Evolutionary conservation across 2,329 filamentous ascomycete species (phyloP), one percentile per base, ranked within the genome.

Genomic region (Mollisiaceae sp.): DNA sequence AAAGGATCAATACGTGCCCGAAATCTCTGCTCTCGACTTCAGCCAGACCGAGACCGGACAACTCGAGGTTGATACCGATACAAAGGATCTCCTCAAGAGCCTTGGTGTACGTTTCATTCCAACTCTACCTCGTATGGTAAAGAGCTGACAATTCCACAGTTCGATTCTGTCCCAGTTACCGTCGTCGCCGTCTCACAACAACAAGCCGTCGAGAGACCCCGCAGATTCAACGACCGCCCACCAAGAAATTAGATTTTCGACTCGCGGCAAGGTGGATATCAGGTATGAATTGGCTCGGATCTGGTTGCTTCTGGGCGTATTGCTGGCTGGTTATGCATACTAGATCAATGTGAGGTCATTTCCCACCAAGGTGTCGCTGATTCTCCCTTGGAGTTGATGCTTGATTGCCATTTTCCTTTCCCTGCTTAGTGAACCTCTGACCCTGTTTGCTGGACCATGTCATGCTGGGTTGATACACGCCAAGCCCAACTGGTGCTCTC

Each of bases 1-100:
- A 82, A 99, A 99, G 92, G 95, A 99, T 87, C 95, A 99, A 88
- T 99, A 97, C 87, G 95, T 99, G 74, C 95, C 95, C 79, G 95
- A 99, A 86, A 88, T 99, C 77, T 99, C 96, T 69, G 95, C 95
- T 79, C 91, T 99, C 81, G 95, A 99, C 88, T 97, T 97, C 86
- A 89, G 91, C 79, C 93, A 97, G 88, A 93, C 91, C 81, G 95
- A 98, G 86, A 91, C 85, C 79, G 95, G 95, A 78, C 90, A 94
- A 83, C 88, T 99, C 77, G 94, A 98, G 77, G 91, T 97, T 79
- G 95, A 99, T 81, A 83, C 88, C 82, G 95, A 99, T 86, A 99
- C 95, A 82, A 98, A 97, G 91, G 95, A 98, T 80, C 87, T 99
- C 77, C 89, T 99, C 80, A 99, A 99, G 92, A 92, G 91, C 87